Evolutionary conservation across 2,329 filamentous ascomycete species (phyloP), one percentile per base, ranked within the genome.

Genomic region (Knoxdaviesia capensis): DNA sequence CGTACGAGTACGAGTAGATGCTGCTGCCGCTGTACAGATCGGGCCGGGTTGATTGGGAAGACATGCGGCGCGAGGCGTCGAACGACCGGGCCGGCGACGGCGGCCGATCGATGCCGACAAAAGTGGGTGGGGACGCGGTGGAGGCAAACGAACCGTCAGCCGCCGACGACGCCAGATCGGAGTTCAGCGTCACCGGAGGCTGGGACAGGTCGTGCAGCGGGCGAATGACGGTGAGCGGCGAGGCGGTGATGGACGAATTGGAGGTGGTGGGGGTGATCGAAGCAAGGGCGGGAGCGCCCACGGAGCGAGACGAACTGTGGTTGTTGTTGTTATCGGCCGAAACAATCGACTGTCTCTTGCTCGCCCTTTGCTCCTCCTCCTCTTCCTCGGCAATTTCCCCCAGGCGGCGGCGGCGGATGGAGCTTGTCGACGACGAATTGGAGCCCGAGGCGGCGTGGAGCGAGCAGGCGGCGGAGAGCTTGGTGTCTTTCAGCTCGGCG

Each of bases 381-480:
- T 80, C 82, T 61, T 90, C 83, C 60, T 96, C 90, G n/a, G 80
- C 77, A 55, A 96, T 94, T 61, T 93, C 88, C 62, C 88, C 80
- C 51, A 96, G 64, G 49, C 83, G 77, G 51, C 79, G 74, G 53
- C 77, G 71, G 45, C 80, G 74, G 48, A 86, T 65, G 5, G 85
- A 92, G 54, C 81, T 86, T 40, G 74, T 81, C 5, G 84, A 88
- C 7, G 87, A 93, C 30, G 80, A 85, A 49, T 78, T 83, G 20
- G 88, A 93, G 35, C 79, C 80, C 8, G 84, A 84, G 6, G 86
- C 84, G 35, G 87, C 81, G 59, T 94, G 86, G 42, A 94, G 66
- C 37, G 86, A 86, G 59, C 87, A 94, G 42, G 84, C 84, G 32
- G 86, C 77, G 7, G 86, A 88, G 42, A 98, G 71, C 49, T 84